A percentile compares a stretch with the other conserved stretches of the same genome.
These are phyloP conservation scores for Carex scoparia DNA, from an alignment of 176 grass and related monocot genomes.

Conservation along the genomic window DNA sequence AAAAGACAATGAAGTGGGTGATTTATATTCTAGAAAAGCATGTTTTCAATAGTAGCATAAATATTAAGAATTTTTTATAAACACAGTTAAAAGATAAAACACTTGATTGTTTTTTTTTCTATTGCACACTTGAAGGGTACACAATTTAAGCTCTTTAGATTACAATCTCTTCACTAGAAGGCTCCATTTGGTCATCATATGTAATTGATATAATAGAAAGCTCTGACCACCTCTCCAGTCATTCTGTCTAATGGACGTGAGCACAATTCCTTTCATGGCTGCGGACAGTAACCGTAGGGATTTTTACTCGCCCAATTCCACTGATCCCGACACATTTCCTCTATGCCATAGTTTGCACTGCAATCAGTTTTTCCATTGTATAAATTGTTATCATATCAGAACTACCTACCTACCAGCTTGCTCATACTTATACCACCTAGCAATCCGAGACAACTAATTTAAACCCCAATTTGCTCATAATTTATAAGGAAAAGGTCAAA, in stretches of 20 bases:
- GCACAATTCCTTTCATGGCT: slow-evolving; percentile 22
- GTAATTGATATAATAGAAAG: not conserved
- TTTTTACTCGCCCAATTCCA: slow-evolving; percentile 94
- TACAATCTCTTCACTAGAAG: not conserved
- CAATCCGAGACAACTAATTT: not conserved
- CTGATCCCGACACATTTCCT: slow-evolving; percentile 93
- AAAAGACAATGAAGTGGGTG: not conserved
- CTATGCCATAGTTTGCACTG: slow-evolving; percentile 68
- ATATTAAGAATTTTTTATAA: not conserved
- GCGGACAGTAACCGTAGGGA: slow-evolving; percentile 49
- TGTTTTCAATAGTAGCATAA: not conserved
- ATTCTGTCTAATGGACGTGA: not conserved
- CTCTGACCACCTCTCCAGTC: not conserved
- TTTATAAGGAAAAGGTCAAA: not conserved
- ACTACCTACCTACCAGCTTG: not conserved
- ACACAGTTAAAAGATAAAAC: not conserved
- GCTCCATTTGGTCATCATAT: not conserved
- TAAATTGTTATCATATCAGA: not conserved
- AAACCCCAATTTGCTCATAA: not conserved
- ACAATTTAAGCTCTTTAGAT: not conserved
- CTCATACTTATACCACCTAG: not conserved
- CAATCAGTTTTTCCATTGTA: not conserved
- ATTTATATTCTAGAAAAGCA: not conserved
- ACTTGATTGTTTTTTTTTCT: not conserved
- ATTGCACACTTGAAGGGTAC: not conserved